A percentile compares a stretch with the other conserved stretches of the same genome.
Evolutionary conservation across 371 early-diverging fungal species (phyloP).

Genomic region (Syncephalis plumigaleata): DNA sequence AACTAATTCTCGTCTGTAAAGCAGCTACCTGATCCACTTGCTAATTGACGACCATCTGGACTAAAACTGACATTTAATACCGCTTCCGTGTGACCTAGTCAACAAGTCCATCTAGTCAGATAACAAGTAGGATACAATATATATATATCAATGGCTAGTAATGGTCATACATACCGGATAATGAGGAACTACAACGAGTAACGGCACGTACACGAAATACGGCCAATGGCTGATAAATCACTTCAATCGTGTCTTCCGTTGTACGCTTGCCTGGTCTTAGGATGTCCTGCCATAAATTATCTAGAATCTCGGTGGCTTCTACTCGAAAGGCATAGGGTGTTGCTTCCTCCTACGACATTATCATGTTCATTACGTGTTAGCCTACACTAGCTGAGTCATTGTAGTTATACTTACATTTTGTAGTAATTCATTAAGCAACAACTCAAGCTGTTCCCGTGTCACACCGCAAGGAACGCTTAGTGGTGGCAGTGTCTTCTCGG

Average conservation of each 20-base stretch:
- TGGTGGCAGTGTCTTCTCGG: slow-evolving; percentile 25
- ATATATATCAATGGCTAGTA: too few relatives aligned
- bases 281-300: slow-evolving; percentile 53
- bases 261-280: slow-evolving; percentile 46
- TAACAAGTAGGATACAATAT: too few relatives aligned
- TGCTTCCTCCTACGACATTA: slow-evolving; percentile 42
- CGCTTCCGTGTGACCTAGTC: slow-evolving; percentile 79
- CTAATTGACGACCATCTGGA: slow-evolving; percentile 82
- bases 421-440: slow-evolving; percentile 78
- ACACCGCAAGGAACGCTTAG: slow-evolving; percentile 68
- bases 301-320: slow-evolving; percentile 60
- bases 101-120: not conserved
- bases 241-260: slow-evolving; percentile 68
- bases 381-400: too few relatives aligned
- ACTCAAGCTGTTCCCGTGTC: slow-evolving; percentile 68
- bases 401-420: slow-evolving; percentile 48
- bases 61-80: slow-evolving; percentile 75
- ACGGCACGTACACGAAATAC: slow-evolving; percentile 85
- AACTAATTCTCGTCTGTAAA: too few relatives aligned
- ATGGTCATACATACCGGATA: slow-evolving; percentile 47
- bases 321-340: slow-evolving; percentile 85
- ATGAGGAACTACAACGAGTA: slow-evolving; percentile 70
- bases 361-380: not conserved
- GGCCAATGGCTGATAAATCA: slow-evolving; percentile 87
- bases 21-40: slow-evolving; percentile 65